These are phyloP conservation scores for Stentor coeruleus DNA, from an alignment of 73 alveolate species.

Conservation along the genomic window DNA sequence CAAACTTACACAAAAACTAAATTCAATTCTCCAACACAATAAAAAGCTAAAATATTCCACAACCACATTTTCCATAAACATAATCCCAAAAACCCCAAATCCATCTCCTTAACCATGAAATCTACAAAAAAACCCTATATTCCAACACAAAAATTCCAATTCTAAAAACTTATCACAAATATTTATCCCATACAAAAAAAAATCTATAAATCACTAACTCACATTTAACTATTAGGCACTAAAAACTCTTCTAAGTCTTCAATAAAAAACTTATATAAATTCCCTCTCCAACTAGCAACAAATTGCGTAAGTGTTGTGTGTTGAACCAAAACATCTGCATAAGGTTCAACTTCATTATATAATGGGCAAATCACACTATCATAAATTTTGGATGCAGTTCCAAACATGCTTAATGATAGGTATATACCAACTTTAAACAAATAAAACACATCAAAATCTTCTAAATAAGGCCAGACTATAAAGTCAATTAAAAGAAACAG, in stretches of 20 bases:
- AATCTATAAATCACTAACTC: too few relatives aligned
- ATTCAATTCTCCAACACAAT: too few relatives aligned
- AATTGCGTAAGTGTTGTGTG: neutral
- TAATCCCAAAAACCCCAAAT: too few relatives aligned
- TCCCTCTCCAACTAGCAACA: neutral
- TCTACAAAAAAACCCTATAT: too few relatives aligned
- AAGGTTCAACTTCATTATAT: neutral
- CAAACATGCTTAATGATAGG: neutral
- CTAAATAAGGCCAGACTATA: conserved; percentile 4
- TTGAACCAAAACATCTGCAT: neutral
- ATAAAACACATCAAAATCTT: neutral
- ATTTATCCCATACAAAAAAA: too few relatives aligned
- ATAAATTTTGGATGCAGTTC: neutral
- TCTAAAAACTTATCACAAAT: too few relatives aligned
- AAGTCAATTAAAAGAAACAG: neutral
- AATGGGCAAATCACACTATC: neutral
- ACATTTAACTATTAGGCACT: conserved; percentile 13
- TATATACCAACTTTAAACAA: neutral
- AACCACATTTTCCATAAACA: too few relatives aligned
- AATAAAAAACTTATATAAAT: neutral
- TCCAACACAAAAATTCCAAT: too few relatives aligned
- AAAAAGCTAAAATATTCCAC: too few relatives aligned
- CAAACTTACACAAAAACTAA: too few relatives aligned
- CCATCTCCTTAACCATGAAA: too few relatives aligned
- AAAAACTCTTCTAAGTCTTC: neutral